Percentiles rank a stretch among this genome's conserved stretches.
Conservation (phyloP, 169 alveolate species). For the Cryptosporidium meleagridis region DNA sequence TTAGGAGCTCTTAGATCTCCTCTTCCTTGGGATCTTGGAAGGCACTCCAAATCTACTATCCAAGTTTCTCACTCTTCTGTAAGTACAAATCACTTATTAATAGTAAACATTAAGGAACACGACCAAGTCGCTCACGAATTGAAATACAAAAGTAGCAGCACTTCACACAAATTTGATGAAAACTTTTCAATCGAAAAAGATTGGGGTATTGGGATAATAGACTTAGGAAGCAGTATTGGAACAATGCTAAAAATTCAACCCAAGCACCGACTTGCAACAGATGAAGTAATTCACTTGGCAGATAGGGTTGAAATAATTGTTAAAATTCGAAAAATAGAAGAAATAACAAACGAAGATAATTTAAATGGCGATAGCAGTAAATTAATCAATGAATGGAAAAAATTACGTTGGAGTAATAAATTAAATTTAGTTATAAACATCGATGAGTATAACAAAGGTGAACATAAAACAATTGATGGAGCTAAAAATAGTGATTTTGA, state of each 20-base stretch:
- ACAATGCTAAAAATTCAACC: conserved; percentile 82
- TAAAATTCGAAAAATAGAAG: conserved; percentile 11
- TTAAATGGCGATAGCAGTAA: neutral
- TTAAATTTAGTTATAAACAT: conserved; percentile 42
- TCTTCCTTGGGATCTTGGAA: conserved; percentile 92
- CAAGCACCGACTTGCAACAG: conserved; percentile 28
- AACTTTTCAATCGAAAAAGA: neutral
- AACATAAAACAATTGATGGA: neutral
- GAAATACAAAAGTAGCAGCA: neutral
- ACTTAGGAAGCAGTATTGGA: conserved; percentile 91
- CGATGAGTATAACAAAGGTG: neutral
- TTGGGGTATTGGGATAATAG: conserved; percentile 76
- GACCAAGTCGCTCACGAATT: conserved; percentile 15
- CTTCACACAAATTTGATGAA: neutral
- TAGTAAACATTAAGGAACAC: conserved; percentile 78
- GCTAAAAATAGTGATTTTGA: neutral
- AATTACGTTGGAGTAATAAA: conserved; percentile 72
- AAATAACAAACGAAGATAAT: conserved; percentile 8
- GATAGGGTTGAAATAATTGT: conserved; percentile 59
- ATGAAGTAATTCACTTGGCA: conserved; percentile 61
- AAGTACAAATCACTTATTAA: conserved; percentile 86
- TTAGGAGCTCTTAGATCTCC: conserved; percentile 56
- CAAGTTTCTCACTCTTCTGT: conserved; percentile 91
- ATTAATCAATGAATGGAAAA: conserved; percentile 38
- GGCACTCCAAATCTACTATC: conserved; percentile 88